Percentiles rank a stretch among this genome's conserved stretches.
Conservation (phyloP, 129 eudicot genomes). For the Scalesia atractyloides region DNA sequence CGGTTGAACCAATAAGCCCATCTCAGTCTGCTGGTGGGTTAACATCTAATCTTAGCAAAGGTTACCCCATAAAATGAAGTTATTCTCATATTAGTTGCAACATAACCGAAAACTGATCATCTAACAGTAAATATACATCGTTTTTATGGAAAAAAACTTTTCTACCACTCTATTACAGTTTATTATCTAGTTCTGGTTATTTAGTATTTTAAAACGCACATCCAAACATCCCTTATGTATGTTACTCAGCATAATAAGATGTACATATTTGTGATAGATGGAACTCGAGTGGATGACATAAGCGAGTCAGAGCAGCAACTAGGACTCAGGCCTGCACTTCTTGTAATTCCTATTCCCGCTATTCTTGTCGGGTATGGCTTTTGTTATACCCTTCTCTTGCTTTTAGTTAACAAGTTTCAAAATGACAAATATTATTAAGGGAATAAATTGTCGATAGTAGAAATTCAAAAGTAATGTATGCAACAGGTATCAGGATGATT, state of each 20-base stretch:
- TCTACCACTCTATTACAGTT: background rate
- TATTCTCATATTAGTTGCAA: slow-evolving; percentile 2
- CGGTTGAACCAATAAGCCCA: slow-evolving; percentile 81
- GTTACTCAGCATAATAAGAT: slow-evolving; percentile 13
- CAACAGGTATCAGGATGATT: slow-evolving; percentile 96
- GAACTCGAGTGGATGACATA: slow-evolving; percentile 63
- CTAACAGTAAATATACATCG: background rate
- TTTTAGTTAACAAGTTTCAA: background rate
- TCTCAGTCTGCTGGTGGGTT: slow-evolving; percentile 70
- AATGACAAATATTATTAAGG: background rate
- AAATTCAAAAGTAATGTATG: slow-evolving; percentile 19
- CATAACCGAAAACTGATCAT: slow-evolving; percentile 1
- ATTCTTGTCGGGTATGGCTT: slow-evolving; percentile 91
- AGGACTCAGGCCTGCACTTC: slow-evolving; percentile 73
- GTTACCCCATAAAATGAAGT: slow-evolving; percentile 26
- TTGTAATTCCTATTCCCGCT: slow-evolving; percentile 86
- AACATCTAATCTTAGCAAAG: slow-evolving; percentile 59
- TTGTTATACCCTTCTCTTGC: background rate
- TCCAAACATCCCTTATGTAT: background rate
- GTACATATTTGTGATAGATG: slow-evolving; percentile 51
- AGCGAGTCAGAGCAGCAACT: slow-evolving; percentile 82
- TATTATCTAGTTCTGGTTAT: background rate
- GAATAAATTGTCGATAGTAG: background rate
- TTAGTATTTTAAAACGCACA: background rate
- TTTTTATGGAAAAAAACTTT: background rate